phyloP scores from a whole-genome alignment of 768 basidiomycete species.

The Solioccasus polychromus region DNA sequence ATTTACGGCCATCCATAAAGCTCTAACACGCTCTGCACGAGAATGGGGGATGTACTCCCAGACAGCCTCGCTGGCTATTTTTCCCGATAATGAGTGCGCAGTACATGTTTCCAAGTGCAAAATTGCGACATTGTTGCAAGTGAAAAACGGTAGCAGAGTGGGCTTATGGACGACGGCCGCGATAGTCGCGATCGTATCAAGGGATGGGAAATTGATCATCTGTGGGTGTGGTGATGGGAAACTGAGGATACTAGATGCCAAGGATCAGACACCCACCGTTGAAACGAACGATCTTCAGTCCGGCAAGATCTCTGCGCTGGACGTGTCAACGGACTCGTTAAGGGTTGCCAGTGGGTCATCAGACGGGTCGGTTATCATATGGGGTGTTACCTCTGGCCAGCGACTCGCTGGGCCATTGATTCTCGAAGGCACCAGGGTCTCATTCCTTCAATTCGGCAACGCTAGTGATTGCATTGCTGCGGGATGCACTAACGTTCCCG shows the following conservation, averaged over 20 bases:
- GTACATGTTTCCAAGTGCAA: neutral
- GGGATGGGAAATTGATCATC: constrained; percentile 1
- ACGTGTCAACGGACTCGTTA: constrained; percentile 1
- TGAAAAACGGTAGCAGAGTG: neutral
- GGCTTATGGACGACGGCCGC: neutral
- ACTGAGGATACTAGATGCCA: constrained; percentile 1
- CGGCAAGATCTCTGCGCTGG: constrained; percentile 1
- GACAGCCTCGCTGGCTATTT: constrained; percentile 3
- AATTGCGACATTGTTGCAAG: constrained; percentile 1
- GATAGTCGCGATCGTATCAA: constrained; percentile 1
- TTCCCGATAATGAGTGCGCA: constrained; percentile 1
- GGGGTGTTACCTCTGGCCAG: neutral
- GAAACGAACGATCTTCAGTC: constrained; percentile 1
- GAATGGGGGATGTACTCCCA: neutral
- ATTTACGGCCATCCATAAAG: too few relatives aligned
- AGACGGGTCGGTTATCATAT: constrained; percentile 6
- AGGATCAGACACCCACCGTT: neutral
- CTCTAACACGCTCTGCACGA: neutral
- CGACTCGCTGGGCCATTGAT: neutral
- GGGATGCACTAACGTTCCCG: too few relatives aligned
- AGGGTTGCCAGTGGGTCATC: constrained; percentile 1
- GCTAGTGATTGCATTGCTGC: too few relatives aligned
- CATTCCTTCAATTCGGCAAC: too few relatives aligned
- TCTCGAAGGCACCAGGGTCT: neutral
- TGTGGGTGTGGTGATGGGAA: constrained; percentile 3